Percentiles rank a stretch among this genome's conserved stretches.
Evolutionary conservation across 148 eudicot species (phyloP).

Genomic region (Arbutus unedo): DNA sequence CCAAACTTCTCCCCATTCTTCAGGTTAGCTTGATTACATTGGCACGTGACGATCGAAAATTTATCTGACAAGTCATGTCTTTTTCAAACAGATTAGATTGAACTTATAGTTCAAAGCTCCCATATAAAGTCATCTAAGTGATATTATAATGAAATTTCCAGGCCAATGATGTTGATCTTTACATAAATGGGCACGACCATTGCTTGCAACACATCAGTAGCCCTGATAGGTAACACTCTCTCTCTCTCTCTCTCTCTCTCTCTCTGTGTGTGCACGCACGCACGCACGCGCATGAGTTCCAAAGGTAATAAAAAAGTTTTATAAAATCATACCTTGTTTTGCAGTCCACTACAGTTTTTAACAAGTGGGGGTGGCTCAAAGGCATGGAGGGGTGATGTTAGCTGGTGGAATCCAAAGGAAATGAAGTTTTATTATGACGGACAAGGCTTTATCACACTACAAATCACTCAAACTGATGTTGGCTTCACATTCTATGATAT

Average conservation of each 20-base stretch:
- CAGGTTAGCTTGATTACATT: conserved; percentile 50
- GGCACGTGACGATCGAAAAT: too few species aligned
- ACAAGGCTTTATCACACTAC: conserved; percentile 81
- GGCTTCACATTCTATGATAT: conserved; percentile 54
- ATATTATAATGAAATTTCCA: conserved; percentile 18
- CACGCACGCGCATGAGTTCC: too few species aligned
- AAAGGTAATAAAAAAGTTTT: too few species aligned
- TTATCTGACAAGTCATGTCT: too few species aligned
- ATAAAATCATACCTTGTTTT: background rate
- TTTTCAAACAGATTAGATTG: background rate
- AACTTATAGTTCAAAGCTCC: background rate
- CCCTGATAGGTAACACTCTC: conserved; percentile 45
- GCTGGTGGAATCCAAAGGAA: conserved; percentile 31
- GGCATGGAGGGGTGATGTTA: conserved; percentile 73
- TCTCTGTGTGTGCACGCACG: too few species aligned
- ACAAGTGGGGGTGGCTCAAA: conserved; percentile 93
- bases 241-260: too few species aligned
- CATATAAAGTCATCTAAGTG: background rate
- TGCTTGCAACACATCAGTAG: conserved; percentile 81
- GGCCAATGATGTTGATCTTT: conserved; percentile 69
- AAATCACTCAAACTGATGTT: conserved; percentile 30
- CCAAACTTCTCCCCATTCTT: conserved; percentile 68
- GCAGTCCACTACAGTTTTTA: conserved; percentile 65
- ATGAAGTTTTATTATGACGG: conserved; percentile 76
- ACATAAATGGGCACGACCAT: conserved; percentile 90